phyloP scores from a whole-genome alignment of 1,284 basidiomycete species.

The Phaffia rhodozyma region DNA sequence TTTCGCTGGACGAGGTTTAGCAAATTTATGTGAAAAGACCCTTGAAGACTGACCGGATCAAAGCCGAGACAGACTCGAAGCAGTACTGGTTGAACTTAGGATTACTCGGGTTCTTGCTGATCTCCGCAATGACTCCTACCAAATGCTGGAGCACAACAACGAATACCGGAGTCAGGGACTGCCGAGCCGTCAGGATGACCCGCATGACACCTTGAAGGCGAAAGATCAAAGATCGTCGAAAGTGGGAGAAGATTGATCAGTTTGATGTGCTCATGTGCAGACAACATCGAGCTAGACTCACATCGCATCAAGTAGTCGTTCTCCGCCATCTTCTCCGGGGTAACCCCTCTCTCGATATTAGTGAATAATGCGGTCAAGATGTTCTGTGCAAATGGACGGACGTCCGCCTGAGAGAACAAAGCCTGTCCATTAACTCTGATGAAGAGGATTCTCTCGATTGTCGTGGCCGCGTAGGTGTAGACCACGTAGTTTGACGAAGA shows the following conservation, averaged over 20 bases:
- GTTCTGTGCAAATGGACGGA: constrained; percentile 65
- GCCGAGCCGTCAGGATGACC: constrained; percentile 76
- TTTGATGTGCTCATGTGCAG: not conserved
- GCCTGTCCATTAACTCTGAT: constrained; percentile 65
- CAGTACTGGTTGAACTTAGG: constrained; percentile 95
- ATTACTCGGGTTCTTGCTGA: constrained; percentile 92
- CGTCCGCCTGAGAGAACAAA: constrained; percentile 70
- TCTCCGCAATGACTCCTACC: constrained; percentile 68
- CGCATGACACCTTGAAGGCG: constrained; percentile 68
- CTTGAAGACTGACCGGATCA: constrained; percentile 53
- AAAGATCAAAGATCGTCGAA: constrained; percentile 10
- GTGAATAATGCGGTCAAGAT: constrained; percentile 65
- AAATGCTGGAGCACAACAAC: constrained; percentile 60
- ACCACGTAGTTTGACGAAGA: constrained; percentile 68
- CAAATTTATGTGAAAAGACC: not conserved
- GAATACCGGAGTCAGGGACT: constrained; percentile 58
- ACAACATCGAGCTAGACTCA: constrained; percentile 34
- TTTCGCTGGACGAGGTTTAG: not conserved
- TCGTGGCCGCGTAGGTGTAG: constrained; percentile 47
- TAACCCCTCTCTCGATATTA: constrained; percentile 69
- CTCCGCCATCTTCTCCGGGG: constrained; percentile 88
- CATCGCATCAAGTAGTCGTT: constrained; percentile 99
- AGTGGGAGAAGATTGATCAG: not conserved
- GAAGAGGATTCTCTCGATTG: constrained; percentile 76
- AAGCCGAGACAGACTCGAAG: constrained; percentile 85